Base-by-base conservation (phyloP, 331 rosid species). In the Pyracantha coccinea region DNA sequence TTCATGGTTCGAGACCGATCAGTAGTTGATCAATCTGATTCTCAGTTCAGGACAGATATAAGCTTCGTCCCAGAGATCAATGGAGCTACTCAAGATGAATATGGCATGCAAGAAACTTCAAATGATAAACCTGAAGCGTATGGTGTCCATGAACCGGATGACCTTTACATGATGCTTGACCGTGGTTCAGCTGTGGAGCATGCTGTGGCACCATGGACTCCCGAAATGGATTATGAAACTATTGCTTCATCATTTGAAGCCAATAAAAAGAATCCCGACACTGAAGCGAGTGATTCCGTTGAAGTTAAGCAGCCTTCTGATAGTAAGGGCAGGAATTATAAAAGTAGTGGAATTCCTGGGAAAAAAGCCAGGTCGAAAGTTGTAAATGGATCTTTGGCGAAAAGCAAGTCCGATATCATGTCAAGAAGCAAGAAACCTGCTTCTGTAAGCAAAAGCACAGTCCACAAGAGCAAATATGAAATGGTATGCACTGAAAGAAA, bases 91-190 rank as follows among this genome's bases (percentile, higher is more conserved):
- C 91, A 86, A 77, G 78, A 82, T 76, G 80, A 73, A 44, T 84
- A 78, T 69, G 80, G 81, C 35, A 76, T 24, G 71, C 81, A 73
- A 33, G 93, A 82, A 68, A 59, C 41, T 76, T 80, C 83, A 24
- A 72, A 63, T 29, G 83, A 79, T 28, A 84, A 83, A 84, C 80
- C 84, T 76, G 90, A 79, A 72, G 66, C 77, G 21, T 68, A 66
- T 27, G 73, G 58, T 50, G 58, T 82, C 47, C 88, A 79, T 28
- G 97, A 92, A 79, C 99, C 99, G 4, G 93, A 90, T 69, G 99
- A 94, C 84, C 96, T 94, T 79, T 89, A 78, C 86, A 92, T 94
- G 97, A 73, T 92, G 88, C 97, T 94, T 72, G 99, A 90, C 23
- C 96, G 99, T 45, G 89, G 84, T 79, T 83, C 93, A 35, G 75